Conservation (phyloP, 1,284 basidiomycete genomes). For the Coniferiporia weirii region DNA sequence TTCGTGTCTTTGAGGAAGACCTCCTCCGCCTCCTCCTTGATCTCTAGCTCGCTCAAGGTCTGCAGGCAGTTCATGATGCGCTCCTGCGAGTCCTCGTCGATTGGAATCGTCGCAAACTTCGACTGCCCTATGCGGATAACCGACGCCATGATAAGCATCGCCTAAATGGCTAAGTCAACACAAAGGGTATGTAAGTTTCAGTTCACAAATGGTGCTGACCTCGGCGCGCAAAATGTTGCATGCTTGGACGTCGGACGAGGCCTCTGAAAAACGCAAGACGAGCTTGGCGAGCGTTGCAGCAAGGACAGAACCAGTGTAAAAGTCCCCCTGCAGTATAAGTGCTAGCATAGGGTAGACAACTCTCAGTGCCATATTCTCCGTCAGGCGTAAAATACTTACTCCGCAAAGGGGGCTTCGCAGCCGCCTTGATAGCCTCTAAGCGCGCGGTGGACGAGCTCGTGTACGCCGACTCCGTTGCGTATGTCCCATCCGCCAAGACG, state of each 20-base stretch:
- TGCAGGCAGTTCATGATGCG: conserved; percentile 97
- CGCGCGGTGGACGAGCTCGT: conserved; percentile 62
- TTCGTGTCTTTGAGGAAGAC: conserved; percentile 94
- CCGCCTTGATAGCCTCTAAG: conserved; percentile 79
- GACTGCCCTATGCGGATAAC: conserved; percentile 96
- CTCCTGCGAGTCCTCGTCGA: conserved; percentile 97
- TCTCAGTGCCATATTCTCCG: conserved; percentile 9
- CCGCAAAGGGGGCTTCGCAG: conserved; percentile 87
- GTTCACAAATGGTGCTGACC: conserved; percentile 34
- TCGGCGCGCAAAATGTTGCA: conserved; percentile 84
- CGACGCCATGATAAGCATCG: conserved; percentile 98
- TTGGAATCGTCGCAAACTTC: conserved; percentile 88
- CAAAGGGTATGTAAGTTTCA: background rate
- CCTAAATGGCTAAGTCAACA: conserved; percentile 35
- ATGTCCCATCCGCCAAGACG: conserved; percentile 95
- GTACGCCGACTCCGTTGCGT: conserved; percentile 95
- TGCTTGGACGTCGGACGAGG: conserved; percentile 50
- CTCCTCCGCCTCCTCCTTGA: conserved; percentile 61
- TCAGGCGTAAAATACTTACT: conserved; percentile 36
- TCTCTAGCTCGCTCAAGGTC: conserved; percentile 77
- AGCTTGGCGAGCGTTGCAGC: conserved; percentile 90
- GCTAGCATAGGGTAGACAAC: conserved; percentile 38
- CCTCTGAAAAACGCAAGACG: conserved; percentile 75
- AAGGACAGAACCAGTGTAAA: conserved; percentile 92
- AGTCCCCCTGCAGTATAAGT: conserved; percentile 91